Percentiles rank a stretch among this genome's conserved stretches.
Evolutionary conservation across 2,329 filamentous ascomycete genomes (phyloP).

Genomic region (Colletotrichum brevisporum): DNA sequence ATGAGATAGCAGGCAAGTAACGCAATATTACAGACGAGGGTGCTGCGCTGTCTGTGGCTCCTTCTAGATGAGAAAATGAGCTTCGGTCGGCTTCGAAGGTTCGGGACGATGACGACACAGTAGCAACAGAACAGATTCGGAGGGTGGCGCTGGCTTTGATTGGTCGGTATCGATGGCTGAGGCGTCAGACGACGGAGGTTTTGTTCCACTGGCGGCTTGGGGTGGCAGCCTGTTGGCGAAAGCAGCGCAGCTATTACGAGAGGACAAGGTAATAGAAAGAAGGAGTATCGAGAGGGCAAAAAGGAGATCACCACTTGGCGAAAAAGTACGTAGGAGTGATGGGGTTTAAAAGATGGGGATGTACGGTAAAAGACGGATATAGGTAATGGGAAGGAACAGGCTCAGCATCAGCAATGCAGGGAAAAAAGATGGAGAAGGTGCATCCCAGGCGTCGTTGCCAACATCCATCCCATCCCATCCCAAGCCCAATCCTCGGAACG

Average conservation of each 20-base stretch:
- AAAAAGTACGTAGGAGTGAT: constrained; percentile 25
- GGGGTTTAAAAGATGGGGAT: background rate
- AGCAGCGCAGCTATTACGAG: constrained; percentile 9
- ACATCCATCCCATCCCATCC: no score
- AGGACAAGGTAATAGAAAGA: constrained; percentile 3
- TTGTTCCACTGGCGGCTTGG: constrained; percentile 26
- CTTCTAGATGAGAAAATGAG: constrained; percentile 8
- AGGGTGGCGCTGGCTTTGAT: constrained; percentile 34
- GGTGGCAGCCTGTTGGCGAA: background rate
- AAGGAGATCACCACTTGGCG: background rate
- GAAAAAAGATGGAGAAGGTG: background rate
- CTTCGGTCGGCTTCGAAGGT: constrained; percentile 34
- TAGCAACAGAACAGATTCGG: constrained; percentile 24
- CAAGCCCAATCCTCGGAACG: no score
- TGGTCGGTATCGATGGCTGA: constrained; percentile 15
- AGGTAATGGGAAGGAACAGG: constrained; percentile 15
- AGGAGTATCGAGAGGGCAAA: background rate
- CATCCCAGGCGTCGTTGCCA: background rate
- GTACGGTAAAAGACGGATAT: constrained; percentile 18
- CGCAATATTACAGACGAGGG: constrained; percentile 8
- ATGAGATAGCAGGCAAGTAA: constrained; percentile 28
- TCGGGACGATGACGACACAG: constrained; percentile 39
- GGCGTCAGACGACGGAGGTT: constrained; percentile 17
- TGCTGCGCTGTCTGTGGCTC: constrained; percentile 5
- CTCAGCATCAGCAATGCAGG: background rate